phyloP scores from a whole-genome alignment of 208 protist species.

The Tetramitus jugosus region DNA sequence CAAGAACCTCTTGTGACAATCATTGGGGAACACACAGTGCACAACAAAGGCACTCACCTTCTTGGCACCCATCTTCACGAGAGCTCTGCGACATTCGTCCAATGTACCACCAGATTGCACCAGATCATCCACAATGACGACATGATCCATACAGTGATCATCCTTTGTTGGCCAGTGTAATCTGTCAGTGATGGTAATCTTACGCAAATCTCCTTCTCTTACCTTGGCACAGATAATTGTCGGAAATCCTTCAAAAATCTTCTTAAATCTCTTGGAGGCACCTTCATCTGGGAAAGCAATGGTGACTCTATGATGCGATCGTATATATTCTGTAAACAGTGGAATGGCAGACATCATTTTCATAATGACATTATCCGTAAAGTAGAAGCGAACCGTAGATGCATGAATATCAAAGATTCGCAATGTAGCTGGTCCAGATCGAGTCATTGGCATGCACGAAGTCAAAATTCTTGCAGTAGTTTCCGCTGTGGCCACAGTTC shows the following conservation, averaged over 20 bases:
- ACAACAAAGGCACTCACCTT: slow-evolving; percentile 39
- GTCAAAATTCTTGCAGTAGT: too few species aligned
- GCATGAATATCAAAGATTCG: too few species aligned
- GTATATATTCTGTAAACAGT: too few species aligned
- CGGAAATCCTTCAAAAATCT: slow-evolving; percentile 21
- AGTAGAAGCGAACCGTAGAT: too few species aligned
- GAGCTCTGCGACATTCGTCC: slow-evolving; percentile 34
- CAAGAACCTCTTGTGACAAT: slow-evolving; percentile 38
- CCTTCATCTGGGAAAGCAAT: slow-evolving; percentile 51
- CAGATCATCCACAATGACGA: slow-evolving; percentile 51
- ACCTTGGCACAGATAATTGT: slow-evolving; percentile 42
- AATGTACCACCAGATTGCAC: slow-evolving; percentile 50
- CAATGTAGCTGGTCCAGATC: too few species aligned
- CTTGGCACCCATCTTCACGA: slow-evolving; percentile 31
- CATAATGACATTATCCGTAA: too few species aligned
- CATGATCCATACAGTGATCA: too few species aligned
- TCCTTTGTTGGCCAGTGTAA: slow-evolving; percentile 30
- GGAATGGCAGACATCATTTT: too few species aligned
- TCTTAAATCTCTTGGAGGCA: slow-evolving; percentile 43
- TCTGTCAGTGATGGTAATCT: slow-evolving; percentile 41
- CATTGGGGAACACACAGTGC: slow-evolving; percentile 47
- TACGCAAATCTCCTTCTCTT: slow-evolving; percentile 42
- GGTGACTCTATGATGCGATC: slow-evolving; percentile 30
- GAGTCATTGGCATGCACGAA: too few species aligned
- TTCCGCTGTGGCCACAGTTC: too few species aligned